phyloP scores from a whole-genome alignment of 495 filamentous ascomycete genomes.

The Penicillium odoratum region DNA sequence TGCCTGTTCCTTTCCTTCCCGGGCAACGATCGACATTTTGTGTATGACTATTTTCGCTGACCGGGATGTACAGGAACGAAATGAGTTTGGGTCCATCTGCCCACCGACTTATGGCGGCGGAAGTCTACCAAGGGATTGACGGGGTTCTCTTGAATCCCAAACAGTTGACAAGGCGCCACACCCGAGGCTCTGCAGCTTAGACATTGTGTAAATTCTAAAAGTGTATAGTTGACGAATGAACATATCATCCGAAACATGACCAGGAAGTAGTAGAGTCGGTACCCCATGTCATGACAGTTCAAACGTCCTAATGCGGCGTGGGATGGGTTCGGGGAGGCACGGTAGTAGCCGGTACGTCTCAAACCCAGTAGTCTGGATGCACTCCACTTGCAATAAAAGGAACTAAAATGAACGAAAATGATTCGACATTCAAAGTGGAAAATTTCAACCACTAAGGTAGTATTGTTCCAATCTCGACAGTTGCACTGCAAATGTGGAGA shows the following conservation, averaged over 20 bases:
- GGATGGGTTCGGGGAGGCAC: constrained; percentile 14
- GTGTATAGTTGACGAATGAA: constrained; percentile 1
- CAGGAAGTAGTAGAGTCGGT: constrained; percentile 11
- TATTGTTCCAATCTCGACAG: constrained; percentile 17
- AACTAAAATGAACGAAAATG: background rate
- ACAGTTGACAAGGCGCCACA: constrained; percentile 13
- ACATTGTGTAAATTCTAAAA: constrained; percentile 20
- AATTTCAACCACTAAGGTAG: constrained; percentile 7
- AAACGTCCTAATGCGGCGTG: constrained; percentile 8
- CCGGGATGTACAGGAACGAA: constrained; percentile 45
- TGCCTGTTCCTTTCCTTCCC: background rate
- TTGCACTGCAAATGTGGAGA: constrained; percentile 9
- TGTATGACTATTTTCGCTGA: constrained; percentile 6
- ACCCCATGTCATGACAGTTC: constrained; percentile 14
- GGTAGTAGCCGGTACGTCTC: constrained; percentile 24
- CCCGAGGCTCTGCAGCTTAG: constrained; percentile 28
- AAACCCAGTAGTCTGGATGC: constrained; percentile 8
- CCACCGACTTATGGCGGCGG: constrained; percentile 49
- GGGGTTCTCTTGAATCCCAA: constrained; percentile 31
- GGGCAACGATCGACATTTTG: background rate
- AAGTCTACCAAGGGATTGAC: constrained; percentile 46
- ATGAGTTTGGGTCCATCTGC: constrained; percentile 52
- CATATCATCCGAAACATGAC: constrained; percentile 9
- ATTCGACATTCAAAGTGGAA: background rate
- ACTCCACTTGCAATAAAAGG: background rate